Conservation (phyloP, 768 basidiomycete species). For the Tricholoma flavovirens region DNA sequence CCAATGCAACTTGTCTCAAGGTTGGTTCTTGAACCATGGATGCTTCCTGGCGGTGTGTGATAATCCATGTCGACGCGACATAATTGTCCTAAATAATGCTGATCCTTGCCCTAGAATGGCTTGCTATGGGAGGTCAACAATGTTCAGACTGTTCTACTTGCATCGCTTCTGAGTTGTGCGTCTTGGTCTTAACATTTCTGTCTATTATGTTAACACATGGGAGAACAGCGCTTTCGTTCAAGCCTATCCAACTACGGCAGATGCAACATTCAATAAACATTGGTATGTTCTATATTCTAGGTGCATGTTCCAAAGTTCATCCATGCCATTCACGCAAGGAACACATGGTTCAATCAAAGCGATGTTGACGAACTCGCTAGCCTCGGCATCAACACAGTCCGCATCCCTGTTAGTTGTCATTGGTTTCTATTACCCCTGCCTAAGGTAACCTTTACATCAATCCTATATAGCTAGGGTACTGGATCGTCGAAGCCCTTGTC, state of each 20-base stretch:
- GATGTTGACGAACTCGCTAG: constrained; percentile 51
- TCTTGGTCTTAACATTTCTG: background rate
- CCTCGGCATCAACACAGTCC: constrained; percentile 68
- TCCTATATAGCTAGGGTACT: constrained; percentile 61
- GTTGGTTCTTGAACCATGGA: constrained; percentile 79
- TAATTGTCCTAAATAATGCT: background rate
- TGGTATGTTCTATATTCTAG: constrained; percentile 36
- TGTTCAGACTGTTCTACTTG: constrained; percentile 59
- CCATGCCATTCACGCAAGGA: constrained; percentile 28
- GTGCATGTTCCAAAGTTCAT: background rate
- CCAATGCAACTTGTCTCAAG: constrained; percentile 27
- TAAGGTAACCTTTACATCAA: background rate
- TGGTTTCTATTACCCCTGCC: background rate
- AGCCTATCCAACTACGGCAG: constrained; percentile 54
- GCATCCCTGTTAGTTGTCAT: constrained; percentile 56
- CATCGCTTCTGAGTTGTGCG: constrained; percentile 64
- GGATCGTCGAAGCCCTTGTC: constrained; percentile 74
- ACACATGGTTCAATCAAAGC: constrained; percentile 63
- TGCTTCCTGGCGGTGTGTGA: constrained; percentile 58
- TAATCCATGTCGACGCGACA: too few relatives aligned
- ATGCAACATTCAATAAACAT: constrained; percentile 53
- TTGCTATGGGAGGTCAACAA: constrained; percentile 62
- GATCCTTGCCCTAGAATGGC: constrained; percentile 47
- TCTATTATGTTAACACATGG: background rate
- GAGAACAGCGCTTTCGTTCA: constrained; percentile 50